Conservation (phyloP, 768 basidiomycete species). For the Dentipellis sp. region DNA sequence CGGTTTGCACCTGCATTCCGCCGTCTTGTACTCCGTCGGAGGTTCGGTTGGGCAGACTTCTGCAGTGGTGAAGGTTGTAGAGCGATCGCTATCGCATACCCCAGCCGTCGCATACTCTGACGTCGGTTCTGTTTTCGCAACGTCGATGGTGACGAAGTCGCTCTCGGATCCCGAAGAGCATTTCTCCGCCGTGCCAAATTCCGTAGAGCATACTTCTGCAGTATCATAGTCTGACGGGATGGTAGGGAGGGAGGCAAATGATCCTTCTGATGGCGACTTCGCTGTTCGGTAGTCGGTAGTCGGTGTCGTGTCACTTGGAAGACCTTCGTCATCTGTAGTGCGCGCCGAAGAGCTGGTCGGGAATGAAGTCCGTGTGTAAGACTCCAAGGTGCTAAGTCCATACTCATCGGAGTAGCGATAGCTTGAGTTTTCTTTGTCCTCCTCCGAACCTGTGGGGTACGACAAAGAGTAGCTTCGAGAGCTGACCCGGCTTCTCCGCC, state of each 20-base stretch:
- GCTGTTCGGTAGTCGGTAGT: conserved; percentile 34
- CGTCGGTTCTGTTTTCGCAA: conserved; percentile 23
- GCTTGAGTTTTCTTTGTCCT: conserved; percentile 48
- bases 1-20: conserved; percentile 26
- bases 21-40: conserved; percentile 38
- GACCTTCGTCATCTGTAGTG: conserved; percentile 19
- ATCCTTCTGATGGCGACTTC: conserved; percentile 34
- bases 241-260: conserved; percentile 48
- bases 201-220: conserved; percentile 22
- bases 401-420: conserved; percentile 22
- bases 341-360: conserved; percentile 24
- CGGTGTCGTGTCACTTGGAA: conserved; percentile 18
- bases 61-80: conserved; percentile 44
- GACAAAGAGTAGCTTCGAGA: conserved; percentile 36
- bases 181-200: conserved; percentile 13
- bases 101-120: conserved; percentile 36
- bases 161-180: not conserved
- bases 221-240: conserved; percentile 42
- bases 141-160: conserved; percentile 11
- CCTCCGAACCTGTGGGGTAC: conserved; percentile 29
- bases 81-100: conserved; percentile 27
- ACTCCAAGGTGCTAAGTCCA: conserved; percentile 13
- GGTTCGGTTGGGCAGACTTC: conserved; percentile 34
- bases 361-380: conserved; percentile 16
- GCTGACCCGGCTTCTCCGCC: conserved; percentile 36